Evolutionary conservation across 108 stramenopile genomes (phyloP), one percentile per base, ranked within the genome.

Genomic region (Cyclostephanos invisitatus): DNA sequence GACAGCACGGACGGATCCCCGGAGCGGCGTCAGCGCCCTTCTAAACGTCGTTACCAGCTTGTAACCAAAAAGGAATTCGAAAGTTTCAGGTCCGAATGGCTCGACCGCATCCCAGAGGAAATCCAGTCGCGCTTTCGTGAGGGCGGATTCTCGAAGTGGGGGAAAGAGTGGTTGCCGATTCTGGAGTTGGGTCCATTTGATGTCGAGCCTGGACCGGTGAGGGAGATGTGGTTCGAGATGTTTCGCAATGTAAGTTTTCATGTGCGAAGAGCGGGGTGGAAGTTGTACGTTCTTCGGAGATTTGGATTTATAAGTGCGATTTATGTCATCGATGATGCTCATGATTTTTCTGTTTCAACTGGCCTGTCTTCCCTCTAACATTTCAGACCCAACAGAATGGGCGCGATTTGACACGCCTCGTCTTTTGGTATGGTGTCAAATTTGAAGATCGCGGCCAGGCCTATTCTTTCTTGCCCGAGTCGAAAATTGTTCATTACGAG

Each of bases 141-240:
- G 54, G 80, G 87, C 20, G 89, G 77, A 44, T 94, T 94, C 57
- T 73, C 84, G 7, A 89, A 72, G 47, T 94, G 89, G 89, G 84
- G 77, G 14, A 87, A 85, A 44, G 70, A 80, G 58, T 64, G 65
- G 54, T 74, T 85, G 42, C 93, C 90, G 2, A 72, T 82, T 10
- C 58, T 91, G 53, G 80, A 89, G 32, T 37, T 91, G 68, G 87
- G 82, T 27, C 93, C 90, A 27, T 94, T 83, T 78, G 78, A 86
- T 56, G 86, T 90, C 12, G 73, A 80, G 17, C 89, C 90, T 11
- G 85, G 88, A 10, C 74, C 70, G 28, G 80, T 89, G 22, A 68
- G 93, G 29, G 76, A 85, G 15, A 75, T 71, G 68, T 94, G 93
- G 93, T 68, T 87, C 63, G 65, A 81, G 2, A 90, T 89, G 88